Conservation (phyloP, 805 yeast genomes). For the Kuraishia ogatae region DNA sequence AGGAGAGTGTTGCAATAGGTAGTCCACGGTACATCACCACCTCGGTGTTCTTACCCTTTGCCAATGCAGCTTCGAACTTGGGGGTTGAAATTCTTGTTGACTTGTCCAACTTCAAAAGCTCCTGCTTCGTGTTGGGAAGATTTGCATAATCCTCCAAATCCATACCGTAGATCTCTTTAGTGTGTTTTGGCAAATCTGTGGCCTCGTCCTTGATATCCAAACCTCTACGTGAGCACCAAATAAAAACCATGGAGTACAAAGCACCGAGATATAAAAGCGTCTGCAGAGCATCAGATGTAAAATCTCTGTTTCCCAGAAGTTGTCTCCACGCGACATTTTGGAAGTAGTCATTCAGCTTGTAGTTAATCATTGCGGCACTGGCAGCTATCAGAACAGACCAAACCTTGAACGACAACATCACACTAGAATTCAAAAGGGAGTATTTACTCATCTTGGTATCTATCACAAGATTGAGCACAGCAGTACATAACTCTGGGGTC, state of each 20-base stretch:
- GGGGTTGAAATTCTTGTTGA: constrained; percentile 7
- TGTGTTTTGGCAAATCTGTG: constrained; percentile 25
- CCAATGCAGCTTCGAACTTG: constrained; percentile 17
- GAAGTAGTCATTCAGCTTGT: constrained; percentile 8
- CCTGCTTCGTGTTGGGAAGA: constrained; percentile 7
- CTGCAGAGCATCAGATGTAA: constrained; percentile 19
- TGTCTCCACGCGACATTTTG: constrained; percentile 3
- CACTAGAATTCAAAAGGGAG: constrained; percentile 31
- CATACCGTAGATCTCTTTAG: constrained; percentile 37
- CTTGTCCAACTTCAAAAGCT: constrained; percentile 4
- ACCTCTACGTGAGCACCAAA: constrained; percentile 31
- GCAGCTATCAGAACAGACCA: constrained; percentile 17
- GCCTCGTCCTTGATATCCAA: constrained; percentile 36
- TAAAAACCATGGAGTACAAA: constrained; percentile 29
- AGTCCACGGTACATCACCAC: constrained; percentile 56
- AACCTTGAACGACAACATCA: constrained; percentile 39
- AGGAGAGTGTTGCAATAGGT: constrained; percentile 53
- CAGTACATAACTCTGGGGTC: constrained; percentile 49
- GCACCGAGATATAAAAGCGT: constrained; percentile 30
- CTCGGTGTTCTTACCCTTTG: constrained; percentile 39
- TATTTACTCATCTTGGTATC: constrained; percentile 47
- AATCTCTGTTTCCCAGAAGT: constrained; percentile 12
- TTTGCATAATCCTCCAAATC: constrained; percentile 41
- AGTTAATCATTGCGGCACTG: constrained; percentile 11
- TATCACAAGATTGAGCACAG: constrained; percentile 53